Evolutionary conservation across 208 protist genomes (phyloP).

Genomic region (Wallacemonas sp.): DNA sequence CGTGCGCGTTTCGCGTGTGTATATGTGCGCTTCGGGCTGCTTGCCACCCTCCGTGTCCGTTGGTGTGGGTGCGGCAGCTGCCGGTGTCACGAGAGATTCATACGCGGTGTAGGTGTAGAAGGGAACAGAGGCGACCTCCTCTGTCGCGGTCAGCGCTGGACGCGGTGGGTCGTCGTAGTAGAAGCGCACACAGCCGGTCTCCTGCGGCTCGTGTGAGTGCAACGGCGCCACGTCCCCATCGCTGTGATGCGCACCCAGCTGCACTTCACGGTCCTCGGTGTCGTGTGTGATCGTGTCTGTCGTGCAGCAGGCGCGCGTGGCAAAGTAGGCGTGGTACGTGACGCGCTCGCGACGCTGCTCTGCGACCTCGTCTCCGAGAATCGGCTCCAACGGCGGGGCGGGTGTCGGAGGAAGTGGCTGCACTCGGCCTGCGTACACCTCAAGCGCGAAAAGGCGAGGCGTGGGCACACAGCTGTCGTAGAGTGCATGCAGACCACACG

Average conservation of each 20-base stretch:
- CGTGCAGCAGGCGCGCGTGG: not conserved
- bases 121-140: not conserved
- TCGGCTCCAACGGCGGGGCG: not conserved
- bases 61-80: too few relatives aligned
- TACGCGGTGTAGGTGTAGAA: not conserved
- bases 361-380: not conserved
- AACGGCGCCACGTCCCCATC: not conserved
- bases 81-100: not conserved
- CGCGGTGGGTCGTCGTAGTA: conserved; percentile 4
- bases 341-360: not conserved
- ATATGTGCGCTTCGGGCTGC: not conserved
- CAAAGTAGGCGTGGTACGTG: not conserved
- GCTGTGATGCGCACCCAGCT: not conserved
- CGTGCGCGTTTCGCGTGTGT: not conserved
- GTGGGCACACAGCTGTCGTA: not conserved
- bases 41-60: not conserved
- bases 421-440: too few relatives aligned
- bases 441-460: not conserved
- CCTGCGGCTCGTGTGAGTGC: not conserved
- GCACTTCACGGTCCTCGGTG: not conserved
- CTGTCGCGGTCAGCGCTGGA: not conserved
- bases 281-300: not conserved
- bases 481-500: not conserved
- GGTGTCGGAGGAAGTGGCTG: not conserved
- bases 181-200: not conserved